Base-by-base conservation (phyloP, 176 grass and related monocot species). In the Raddia guianensis region DNA sequence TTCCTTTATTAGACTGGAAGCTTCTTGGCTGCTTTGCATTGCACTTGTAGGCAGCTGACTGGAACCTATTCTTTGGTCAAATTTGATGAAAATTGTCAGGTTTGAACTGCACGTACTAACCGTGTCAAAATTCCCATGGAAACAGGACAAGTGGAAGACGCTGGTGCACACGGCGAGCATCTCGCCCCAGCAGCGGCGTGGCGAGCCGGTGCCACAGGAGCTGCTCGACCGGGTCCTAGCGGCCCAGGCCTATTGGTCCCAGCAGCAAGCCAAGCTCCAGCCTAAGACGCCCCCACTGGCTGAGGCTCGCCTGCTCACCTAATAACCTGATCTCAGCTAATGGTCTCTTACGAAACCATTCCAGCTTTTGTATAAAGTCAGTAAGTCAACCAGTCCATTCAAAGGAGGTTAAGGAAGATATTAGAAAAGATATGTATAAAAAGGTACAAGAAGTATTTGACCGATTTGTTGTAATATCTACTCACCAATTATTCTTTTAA, bases 71-170 rank as follows among this genome's bases (percentile, higher is more conserved):
- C 68, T 82, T 66, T 73, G 59, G 88, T 91, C 91, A 89, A 87
- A 87, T 66, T 82, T 67, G 75, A 84, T 57, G 44, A 88, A 59
- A 68, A 61, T 55, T 58, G 45, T 73, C 7, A 83, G 54, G 74
- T 90, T 86, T 90, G 60, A 86, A 74, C 4, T 54, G 44, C 59
- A 89, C 73, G 77, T 83, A 83, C 80, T 91, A 85, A 89, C 85
- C 67, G 75, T 89, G 83, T 82, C 51, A 12, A 93, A 86, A 80
- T 87, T 86, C 32, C 88, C 64, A 14, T 88, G 44, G 56, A 50
- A 89, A 93, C 87, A 98, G 96, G 96, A 98, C 87, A 98, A 98
- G 49, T 98, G 96, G 96, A 98, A 98, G 88, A 98, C 96, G 59
- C 73, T 98, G 72, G 96, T 98, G 44, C 96, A 98, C 86, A 98